These are phyloP conservation scores for Mallotus nudiflorus DNA, from an alignment of 345 rosid species.

Conservation along the genomic window DNA sequence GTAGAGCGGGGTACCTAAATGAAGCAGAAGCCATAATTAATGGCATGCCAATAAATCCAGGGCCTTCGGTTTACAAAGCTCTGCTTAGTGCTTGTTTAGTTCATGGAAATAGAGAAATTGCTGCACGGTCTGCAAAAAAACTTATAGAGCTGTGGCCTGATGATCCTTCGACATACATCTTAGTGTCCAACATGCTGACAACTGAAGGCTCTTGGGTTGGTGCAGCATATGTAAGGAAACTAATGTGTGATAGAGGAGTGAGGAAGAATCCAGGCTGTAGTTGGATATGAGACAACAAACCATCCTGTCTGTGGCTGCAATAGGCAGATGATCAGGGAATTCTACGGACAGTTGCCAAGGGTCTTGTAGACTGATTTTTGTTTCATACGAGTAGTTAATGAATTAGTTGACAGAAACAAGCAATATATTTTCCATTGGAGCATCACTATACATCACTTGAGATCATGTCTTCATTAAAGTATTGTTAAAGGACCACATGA, in stretches of 20 bases:
- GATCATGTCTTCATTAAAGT: too few relatives aligned
- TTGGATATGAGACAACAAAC: slow-evolving; percentile 28
- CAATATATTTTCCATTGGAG: too few relatives aligned
- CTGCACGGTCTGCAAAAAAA: slow-evolving; percentile 27
- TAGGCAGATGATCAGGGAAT: slow-evolving; percentile 2
- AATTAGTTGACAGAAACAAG: too few relatives aligned
- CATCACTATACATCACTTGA: too few relatives aligned
- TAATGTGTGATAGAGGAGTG: slow-evolving; percentile 35
- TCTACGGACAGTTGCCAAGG: background rate
- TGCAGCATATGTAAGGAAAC: slow-evolving; percentile 26
- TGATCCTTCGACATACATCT: slow-evolving; percentile 37
- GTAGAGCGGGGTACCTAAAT: slow-evolving; percentile 41
- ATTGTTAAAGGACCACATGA: too few relatives aligned
- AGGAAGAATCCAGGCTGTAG: slow-evolving; percentile 38
- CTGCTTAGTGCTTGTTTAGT: slow-evolving; percentile 40
- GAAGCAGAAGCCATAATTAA: slow-evolving; percentile 35
- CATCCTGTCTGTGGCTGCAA: background rate
- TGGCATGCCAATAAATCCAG: slow-evolving; percentile 30
- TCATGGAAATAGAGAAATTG: slow-evolving; percentile 42
- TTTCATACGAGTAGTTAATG: too few relatives aligned
- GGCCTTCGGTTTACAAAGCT: slow-evolving; percentile 36
- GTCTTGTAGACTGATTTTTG: background rate
- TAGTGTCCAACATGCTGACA: slow-evolving; percentile 32
- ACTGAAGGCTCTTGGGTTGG: slow-evolving; percentile 27
- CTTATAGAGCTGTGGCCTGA: slow-evolving; percentile 38